A percentile compares a stretch with the other conserved stretches of the same genome.
Evolutionary conservation across 345 rosid genomes (phyloP).

Genomic region (Eucalyptus pumila): DNA sequence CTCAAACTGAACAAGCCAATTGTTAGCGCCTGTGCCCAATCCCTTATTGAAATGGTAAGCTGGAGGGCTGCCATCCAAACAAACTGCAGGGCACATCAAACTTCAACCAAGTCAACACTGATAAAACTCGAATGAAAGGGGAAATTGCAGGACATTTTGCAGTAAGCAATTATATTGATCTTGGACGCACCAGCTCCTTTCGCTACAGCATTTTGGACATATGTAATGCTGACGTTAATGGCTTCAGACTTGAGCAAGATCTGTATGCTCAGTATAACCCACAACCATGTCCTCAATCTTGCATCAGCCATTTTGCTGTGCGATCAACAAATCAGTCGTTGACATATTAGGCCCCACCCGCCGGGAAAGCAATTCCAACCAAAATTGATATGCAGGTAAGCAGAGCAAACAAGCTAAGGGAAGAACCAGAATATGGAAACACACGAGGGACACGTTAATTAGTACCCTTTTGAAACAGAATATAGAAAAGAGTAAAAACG

Average conservation of each 20-base stretch:
- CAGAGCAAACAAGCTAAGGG: neutral
- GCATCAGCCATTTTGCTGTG: constrained; percentile 39
- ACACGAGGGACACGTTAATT: neutral
- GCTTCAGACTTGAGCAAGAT: constrained; percentile 27
- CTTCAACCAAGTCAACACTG: neutral
- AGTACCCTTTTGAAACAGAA: neutral
- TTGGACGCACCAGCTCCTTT: constrained; percentile 71
- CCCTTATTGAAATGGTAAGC: constrained; percentile 82
- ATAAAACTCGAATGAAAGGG: neutral
- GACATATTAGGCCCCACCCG: neutral
- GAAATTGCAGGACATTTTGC: neutral
- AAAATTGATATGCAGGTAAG: neutral
- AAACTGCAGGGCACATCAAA: constrained; percentile 35
- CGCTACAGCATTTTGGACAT: constrained; percentile 46
- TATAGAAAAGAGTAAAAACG: neutral
- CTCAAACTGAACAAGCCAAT: constrained; percentile 84
- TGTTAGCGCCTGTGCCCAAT: constrained; percentile 66
- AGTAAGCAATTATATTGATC: neutral
- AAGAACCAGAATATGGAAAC: neutral
- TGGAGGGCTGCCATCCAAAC: constrained; percentile 95
- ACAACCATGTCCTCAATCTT: constrained; percentile 25
- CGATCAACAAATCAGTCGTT: neutral
- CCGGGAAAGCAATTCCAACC: neutral
- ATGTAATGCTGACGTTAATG: constrained; percentile 39
- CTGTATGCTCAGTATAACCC: constrained; percentile 17